Percentiles rank a stretch among this genome's conserved stretches.
Conservation (phyloP, 1,139 yeast genomes). For the Scheffersomyces parashehatae region DNA sequence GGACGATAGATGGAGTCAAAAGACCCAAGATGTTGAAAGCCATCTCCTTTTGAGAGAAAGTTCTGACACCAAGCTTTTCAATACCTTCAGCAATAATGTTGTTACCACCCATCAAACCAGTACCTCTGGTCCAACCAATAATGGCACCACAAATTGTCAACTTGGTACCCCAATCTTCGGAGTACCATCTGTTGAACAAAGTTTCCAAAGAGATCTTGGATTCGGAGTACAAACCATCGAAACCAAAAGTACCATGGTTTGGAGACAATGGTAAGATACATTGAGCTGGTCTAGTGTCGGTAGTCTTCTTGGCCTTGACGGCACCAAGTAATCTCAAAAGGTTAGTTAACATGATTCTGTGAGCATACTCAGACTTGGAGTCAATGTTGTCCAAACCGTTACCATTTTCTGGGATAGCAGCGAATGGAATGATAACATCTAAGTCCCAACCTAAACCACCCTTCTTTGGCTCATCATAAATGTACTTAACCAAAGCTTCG, state of each 20-base stretch:
- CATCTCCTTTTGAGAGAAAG: slow-evolving; percentile 98
- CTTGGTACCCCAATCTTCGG: slow-evolving; percentile 94
- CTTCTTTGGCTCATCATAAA: slow-evolving; percentile 76
- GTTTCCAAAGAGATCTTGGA: slow-evolving; percentile 95
- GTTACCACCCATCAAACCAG: slow-evolving; percentile 97
- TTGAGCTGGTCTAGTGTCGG: slow-evolving; percentile 98
- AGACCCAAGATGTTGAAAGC: slow-evolving; percentile 96
- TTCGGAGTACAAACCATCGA: slow-evolving; percentile 97
- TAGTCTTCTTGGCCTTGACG: slow-evolving; percentile 80
- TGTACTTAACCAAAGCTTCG: slow-evolving; percentile 78
- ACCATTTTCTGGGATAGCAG: slow-evolving; percentile 98
- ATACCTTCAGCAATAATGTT: slow-evolving; percentile 97
- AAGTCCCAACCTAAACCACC: slow-evolving; percentile 98
- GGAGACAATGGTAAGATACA: slow-evolving; percentile 95
- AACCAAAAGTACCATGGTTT: slow-evolving; percentile 97
- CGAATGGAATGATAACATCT: slow-evolving; percentile 94
- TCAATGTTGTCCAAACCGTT: slow-evolving; percentile 91
- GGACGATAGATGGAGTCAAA: slow-evolving; percentile 81
- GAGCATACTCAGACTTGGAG: slow-evolving; percentile 95
- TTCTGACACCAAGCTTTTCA: slow-evolving; percentile 93
- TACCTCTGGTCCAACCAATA: slow-evolving; percentile 99
- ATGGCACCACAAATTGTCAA: slow-evolving; percentile 97
- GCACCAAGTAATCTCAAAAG: slow-evolving; percentile 88
- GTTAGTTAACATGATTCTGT: slow-evolving; percentile 97
- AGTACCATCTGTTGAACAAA: slow-evolving; percentile 96